Evolutionary conservation across 306 rosid species (phyloP).

Genomic region (Cicer cuneatum): DNA sequence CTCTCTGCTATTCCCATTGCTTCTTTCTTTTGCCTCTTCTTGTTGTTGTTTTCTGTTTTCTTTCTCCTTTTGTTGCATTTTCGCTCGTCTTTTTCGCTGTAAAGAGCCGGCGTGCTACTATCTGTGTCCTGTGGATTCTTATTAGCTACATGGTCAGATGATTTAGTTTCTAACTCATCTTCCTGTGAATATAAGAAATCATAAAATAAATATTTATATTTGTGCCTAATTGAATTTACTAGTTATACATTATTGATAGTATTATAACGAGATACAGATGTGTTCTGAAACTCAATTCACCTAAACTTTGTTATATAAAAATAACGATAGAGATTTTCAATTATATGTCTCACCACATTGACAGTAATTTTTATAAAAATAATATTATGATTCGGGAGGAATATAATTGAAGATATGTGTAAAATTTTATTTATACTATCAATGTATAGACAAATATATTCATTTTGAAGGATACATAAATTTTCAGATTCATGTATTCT

Average conservation of each 20-base stretch:
- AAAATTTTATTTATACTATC: too few species aligned
- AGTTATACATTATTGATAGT: background rate
- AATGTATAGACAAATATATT: too few species aligned
- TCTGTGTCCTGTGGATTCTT: conserved; percentile 75
- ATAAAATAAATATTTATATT: background rate
- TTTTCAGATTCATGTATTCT: background rate
- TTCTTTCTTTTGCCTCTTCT: conserved; percentile 46
- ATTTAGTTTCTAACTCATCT: conserved; percentile 61
- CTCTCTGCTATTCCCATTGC: conserved; percentile 78
- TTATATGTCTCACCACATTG: background rate
- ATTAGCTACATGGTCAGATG: conserved; percentile 69
- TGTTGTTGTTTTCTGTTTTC: conserved; percentile 52
- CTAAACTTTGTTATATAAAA: too few species aligned
- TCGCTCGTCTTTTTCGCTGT: conserved; percentile 66
- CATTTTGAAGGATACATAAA: background rate
- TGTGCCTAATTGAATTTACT: background rate
- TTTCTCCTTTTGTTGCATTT: conserved; percentile 63
- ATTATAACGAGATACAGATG: too few species aligned
- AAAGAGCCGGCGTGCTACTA: conserved; percentile 89
- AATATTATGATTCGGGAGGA: background rate
- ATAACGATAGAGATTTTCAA: too few species aligned
- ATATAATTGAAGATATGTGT: background rate
- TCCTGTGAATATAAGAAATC: conserved; percentile 54
- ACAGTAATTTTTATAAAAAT: background rate
- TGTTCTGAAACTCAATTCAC: too few species aligned